These are phyloP conservation scores for Hamamelis virginiana DNA, from an alignment of 164 flowering plant species.

Conservation along the genomic window DNA sequence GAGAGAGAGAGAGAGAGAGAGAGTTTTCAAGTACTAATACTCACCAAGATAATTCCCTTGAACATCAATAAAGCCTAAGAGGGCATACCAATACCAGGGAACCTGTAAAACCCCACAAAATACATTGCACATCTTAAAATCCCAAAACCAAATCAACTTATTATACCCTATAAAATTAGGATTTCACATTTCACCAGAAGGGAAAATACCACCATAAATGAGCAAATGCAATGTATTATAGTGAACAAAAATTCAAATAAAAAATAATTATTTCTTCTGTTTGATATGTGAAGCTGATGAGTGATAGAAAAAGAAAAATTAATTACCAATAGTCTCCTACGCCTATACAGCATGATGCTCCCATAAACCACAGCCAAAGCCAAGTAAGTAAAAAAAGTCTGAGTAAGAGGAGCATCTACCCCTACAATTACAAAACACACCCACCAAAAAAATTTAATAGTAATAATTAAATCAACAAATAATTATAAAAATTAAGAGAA, in stretches of 20 bases:
- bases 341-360: conserved; percentile 49
- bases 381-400: conserved; percentile 50
- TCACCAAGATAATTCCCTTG: conserved; percentile 77
- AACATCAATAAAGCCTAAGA: conserved; percentile 69
- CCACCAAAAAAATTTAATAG: neutral
- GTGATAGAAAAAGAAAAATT: neutral
- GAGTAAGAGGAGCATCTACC: conserved; percentile 67
- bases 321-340: conserved; percentile 50
- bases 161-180: too few relatives aligned
- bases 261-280: neutral
- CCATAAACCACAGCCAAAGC: conserved; percentile 63
- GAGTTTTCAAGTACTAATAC: conserved; percentile 17
- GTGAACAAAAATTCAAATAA: neutral
- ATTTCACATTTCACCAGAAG: too few relatives aligned
- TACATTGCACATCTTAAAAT: neutral
- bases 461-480: neutral
- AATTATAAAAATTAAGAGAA: neutral
- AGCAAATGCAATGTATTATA: too few relatives aligned
- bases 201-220: too few relatives aligned
- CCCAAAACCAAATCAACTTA: neutral
- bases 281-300: neutral
- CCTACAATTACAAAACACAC: conserved; percentile 47
- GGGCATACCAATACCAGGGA: conserved; percentile 84
- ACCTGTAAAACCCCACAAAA: conserved; percentile 42
- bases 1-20: neutral